Base-by-base conservation (phyloP, 768 basidiomycete genomes). In the Mycena kentingensis region DNA sequence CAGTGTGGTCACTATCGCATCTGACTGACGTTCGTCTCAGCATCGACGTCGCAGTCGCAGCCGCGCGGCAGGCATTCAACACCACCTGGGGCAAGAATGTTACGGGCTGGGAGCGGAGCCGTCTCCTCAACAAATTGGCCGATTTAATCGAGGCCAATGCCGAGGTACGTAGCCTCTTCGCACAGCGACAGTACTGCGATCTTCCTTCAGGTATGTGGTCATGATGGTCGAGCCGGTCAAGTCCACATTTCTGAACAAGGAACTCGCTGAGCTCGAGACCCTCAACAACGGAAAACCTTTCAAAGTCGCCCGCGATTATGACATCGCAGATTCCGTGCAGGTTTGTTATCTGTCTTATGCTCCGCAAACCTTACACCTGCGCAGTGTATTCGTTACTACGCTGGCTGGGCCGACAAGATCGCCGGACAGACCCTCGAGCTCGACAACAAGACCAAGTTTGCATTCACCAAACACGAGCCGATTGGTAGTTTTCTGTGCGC, bases 281-380 rank as follows among this genome's bases (percentile, higher is more conserved):
- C 74, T 95, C 53, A 93, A 98, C 73, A 94, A 93, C 64, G 95
- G 94, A 37, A 96, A 97, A 73, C 91, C 87, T n/a, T 75, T 90
- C 58, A 82, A 75, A 60, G 70, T 75, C 36, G 73, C 75, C 29
- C 73, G 90, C 66, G 89, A 90, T 65, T 85, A 81, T 55, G 90
- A 93, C 66, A 87, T 93, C 34, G 84, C 82, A 34, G 90, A 93
- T 64, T 85, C 75, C 54, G 72, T 92, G 18, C 83, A 83, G 60
- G 91, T 44, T 97, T 38, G 18, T 37, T 31, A 24, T 31, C 3
- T 5, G 1, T 5, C 7, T 49, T 25, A n/a, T n/a, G n/a, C n/a
- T n/a, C n/a, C n/a, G n/a, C n/a, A n/a, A n/a, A n/a, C n/a, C n/a
- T n/a, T n/a, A n/a, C n/a, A n/a, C n/a, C n/a, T n/a, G n/a, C n/a